These are phyloP conservation scores for Anethum foeniculum DNA, from an alignment of 140 eudicot genomes.

Conservation along the genomic window DNA sequence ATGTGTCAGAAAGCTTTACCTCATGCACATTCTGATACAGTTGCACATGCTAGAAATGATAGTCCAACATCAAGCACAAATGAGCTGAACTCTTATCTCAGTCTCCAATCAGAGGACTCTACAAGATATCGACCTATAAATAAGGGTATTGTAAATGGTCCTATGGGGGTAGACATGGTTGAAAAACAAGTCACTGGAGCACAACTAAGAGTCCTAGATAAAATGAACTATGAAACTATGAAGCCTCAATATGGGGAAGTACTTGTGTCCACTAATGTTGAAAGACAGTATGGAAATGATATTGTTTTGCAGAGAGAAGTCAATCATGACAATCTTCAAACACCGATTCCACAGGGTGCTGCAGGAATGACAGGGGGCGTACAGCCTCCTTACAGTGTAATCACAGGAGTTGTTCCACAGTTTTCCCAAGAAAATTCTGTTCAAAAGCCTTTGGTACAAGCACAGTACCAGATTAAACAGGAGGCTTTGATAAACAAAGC, in stretches of 20 bases:
- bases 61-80: conserved; percentile 35
- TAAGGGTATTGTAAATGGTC: conserved; percentile 23
- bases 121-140: conserved; percentile 38
- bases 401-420: conserved; percentile 32
- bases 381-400: conserved; percentile 37
- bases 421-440: conserved; percentile 27
- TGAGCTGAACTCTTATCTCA: conserved; percentile 51
- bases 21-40: conserved; percentile 86
- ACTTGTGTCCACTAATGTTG: conserved; percentile 20
- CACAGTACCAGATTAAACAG: conserved; percentile 43
- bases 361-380: conserved; percentile 27
- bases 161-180: conserved; percentile 17
- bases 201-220: conserved; percentile 17
- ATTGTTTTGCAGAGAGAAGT: conserved; percentile 20
- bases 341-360: conserved; percentile 28
- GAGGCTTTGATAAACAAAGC: conserved; percentile 34
- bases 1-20: conserved; percentile 92
- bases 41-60: conserved; percentile 56
- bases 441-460: conserved; percentile 33
- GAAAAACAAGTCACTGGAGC: conserved; percentile 24
- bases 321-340: conserved; percentile 30
- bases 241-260: conserved; percentile 22
- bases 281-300: conserved; percentile 28
- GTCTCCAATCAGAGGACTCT: conserved; percentile 51
- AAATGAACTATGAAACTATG: conserved; percentile 21